These are phyloP conservation scores for Forsythia suspensa DNA, from an alignment of 257 asterid species.

Conservation along the genomic window DNA sequence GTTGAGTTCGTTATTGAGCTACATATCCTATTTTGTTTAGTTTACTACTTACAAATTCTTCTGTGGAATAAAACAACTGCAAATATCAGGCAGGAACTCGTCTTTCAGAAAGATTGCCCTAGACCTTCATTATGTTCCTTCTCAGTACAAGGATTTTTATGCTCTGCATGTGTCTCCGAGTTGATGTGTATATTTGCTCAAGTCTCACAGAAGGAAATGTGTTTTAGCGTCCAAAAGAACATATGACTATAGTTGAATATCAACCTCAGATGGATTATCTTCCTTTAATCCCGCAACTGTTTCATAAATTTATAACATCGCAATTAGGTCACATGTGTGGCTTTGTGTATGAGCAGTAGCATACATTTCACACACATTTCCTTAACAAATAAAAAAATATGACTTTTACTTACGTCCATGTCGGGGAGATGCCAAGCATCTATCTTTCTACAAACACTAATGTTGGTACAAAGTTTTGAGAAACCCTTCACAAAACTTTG, in stretches of 20 bases:
- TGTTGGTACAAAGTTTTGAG: too few species aligned
- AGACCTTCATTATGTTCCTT: neutral
- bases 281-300: neutral
- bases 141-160: neutral
- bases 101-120: neutral
- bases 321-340: too few species aligned
- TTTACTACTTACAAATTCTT: neutral
- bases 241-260: neutral
- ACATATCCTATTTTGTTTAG: neutral
- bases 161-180: neutral
- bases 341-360: neutral
- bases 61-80: neutral
- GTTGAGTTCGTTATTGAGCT: neutral
- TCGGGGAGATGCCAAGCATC: too few species aligned
- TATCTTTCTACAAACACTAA: too few species aligned
- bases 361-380: neutral
- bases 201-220: neutral
- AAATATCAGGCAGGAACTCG: neutral
- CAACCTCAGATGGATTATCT: neutral
- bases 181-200: neutral
- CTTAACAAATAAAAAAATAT: too few species aligned
- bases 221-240: neutral
- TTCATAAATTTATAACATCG: too few species aligned
- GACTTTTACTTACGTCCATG: too few species aligned
- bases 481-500: too few species aligned